Evolutionary conservation across 768 basidiomycete species (phyloP).

Genomic region (Leccinum obscurum): DNA sequence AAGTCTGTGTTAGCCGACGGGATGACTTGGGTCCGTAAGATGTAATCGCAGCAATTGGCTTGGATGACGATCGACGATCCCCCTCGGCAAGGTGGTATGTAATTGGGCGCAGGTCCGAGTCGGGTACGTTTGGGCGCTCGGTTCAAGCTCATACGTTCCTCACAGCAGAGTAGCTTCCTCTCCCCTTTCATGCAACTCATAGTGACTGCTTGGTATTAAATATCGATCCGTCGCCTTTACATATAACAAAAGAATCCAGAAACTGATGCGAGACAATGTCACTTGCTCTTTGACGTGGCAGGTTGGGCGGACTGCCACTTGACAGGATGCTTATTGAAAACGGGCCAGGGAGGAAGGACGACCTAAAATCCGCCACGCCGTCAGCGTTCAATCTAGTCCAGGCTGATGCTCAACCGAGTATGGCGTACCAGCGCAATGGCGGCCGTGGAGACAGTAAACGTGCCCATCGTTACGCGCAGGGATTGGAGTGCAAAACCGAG

Average conservation of each 20-base stretch:
- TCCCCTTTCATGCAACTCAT: neutral
- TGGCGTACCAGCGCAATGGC: slow-evolving; percentile 23
- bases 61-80: too few species aligned
- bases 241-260: neutral
- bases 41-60: neutral
- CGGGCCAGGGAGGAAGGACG: slow-evolving; percentile 69
- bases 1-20: neutral
- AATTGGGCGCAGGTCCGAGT: too few species aligned
- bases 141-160: neutral
- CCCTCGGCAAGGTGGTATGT: too few species aligned
- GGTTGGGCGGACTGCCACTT: slow-evolving; percentile 27
- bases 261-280: slow-evolving; percentile 5
- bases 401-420: too few species aligned
- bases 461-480: slow-evolving; percentile 25
- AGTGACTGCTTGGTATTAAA: too few species aligned
- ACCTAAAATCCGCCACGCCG: slow-evolving; percentile 36
- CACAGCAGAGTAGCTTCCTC: neutral
- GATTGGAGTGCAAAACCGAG: slow-evolving; percentile 32
- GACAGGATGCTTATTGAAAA: slow-evolving; percentile 31
- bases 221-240: neutral
- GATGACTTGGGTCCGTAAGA: neutral
- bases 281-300: slow-evolving; percentile 21
- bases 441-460: slow-evolving; percentile 23
- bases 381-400: slow-evolving; percentile 1
- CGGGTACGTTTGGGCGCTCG: neutral